Conservation (phyloP, 179 eudicot genomes). For the Beta lomatogona region DNA sequence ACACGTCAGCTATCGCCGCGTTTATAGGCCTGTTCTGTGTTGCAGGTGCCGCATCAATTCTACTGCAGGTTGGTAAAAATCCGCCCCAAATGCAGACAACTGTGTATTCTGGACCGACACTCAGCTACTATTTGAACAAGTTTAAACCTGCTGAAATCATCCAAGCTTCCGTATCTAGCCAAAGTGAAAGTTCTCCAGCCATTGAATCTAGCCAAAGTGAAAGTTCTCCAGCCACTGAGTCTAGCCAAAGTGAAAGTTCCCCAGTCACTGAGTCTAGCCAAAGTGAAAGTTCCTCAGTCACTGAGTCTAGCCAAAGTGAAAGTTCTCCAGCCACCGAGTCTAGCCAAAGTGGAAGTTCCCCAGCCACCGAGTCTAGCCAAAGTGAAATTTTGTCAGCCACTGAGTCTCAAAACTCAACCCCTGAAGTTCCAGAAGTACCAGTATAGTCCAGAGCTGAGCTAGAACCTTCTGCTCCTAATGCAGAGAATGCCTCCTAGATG, state of each 20-base stretch:
- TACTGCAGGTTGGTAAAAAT: conserved; percentile 73
- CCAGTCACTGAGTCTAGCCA: conserved; percentile 20
- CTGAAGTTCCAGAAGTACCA: conserved; percentile 18
- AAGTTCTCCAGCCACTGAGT: conserved; percentile 38
- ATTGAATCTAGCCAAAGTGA: conserved; percentile 24
- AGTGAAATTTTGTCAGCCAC: conserved; percentile 13
- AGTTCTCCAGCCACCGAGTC: conserved; percentile 25
- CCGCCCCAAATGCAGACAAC: conserved; percentile 48
- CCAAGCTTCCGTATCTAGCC: conserved; percentile 47
- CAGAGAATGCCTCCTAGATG: conserved; percentile 20
- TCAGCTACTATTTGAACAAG: conserved; percentile 76
- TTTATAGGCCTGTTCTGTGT: conserved; percentile 57
- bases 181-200: conserved; percentile 35
- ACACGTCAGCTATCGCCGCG: conserved; percentile 65
- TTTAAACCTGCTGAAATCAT: conserved; percentile 61
- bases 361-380: conserved; percentile 22
- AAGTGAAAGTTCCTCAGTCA: background rate
- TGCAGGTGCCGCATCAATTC: conserved; percentile 74
- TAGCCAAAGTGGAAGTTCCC: conserved; percentile 35
- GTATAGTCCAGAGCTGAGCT: conserved; percentile 25
- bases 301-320: background rate
- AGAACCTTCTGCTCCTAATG: conserved; percentile 15
- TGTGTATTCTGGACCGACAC: conserved; percentile 86
- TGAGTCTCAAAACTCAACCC: background rate
- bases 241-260: conserved; percentile 42